These are phyloP conservation scores for Castanea mollissima DNA, from an alignment of 306 rosid genomes.

Conservation along the genomic window DNA sequence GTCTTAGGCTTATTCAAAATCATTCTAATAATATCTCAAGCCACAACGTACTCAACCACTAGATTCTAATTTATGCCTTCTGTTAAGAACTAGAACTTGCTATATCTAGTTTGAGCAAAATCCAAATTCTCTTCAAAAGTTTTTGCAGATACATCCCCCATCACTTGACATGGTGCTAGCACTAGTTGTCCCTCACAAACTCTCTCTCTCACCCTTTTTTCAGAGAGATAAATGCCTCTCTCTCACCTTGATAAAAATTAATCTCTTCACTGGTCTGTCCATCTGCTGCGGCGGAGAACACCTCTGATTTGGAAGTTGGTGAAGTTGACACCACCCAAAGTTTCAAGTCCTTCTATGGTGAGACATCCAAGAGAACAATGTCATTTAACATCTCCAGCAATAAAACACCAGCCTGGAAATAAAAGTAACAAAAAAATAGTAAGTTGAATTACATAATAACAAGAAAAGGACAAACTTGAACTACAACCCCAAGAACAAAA, in stretches of 20 bases:
- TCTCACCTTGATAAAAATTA: constrained; percentile 50
- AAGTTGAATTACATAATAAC: constrained; percentile 28
- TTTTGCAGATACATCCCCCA: constrained; percentile 49
- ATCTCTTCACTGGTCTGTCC: constrained; percentile 95
- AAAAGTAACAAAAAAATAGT: too few species aligned
- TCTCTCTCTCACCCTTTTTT: constrained; percentile 79
- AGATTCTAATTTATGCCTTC: constrained; percentile 34
- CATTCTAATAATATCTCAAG: background rate
- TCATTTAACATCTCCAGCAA: too few species aligned
- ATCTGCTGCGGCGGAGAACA: constrained; percentile 93
- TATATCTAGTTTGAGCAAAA: background rate
- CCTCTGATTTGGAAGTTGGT: constrained; percentile 95
- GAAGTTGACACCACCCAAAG: constrained; percentile 39
- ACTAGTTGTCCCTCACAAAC: constrained; percentile 83
- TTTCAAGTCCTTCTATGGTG: too few species aligned
- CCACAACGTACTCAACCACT: background rate
- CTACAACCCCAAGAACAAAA: constrained; percentile 92
- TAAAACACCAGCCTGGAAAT: too few species aligned
- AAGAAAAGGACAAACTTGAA: constrained; percentile 49
- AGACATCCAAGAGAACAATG: too few species aligned
- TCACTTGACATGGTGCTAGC: constrained; percentile 90
- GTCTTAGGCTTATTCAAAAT: background rate
- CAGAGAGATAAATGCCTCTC: too few species aligned
- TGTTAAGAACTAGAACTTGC: background rate
- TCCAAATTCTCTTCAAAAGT: background rate